Evolutionary conservation across 2,329 filamentous ascomycete species (phyloP), one percentile per base, ranked within the genome.

Genomic region (Coniochaeta sp.): DNA sequence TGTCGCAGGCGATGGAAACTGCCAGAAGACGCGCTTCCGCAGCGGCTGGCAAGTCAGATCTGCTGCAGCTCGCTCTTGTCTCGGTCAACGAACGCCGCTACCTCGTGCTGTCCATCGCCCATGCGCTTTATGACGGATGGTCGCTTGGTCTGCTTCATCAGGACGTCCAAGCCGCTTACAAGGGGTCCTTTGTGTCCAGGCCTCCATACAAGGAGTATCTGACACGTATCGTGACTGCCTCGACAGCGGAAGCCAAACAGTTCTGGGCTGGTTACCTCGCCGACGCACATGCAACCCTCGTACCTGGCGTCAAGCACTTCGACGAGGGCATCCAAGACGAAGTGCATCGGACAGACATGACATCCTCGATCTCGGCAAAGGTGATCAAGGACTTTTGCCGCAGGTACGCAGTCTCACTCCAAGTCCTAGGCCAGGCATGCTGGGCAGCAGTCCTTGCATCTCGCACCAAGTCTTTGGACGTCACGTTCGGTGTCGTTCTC

Each of bases 81-180:
- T 60, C 54, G 6, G 62, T 65, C 1, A 67, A 55, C 3, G 58
- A 53, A 13, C 61, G 59, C 31, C 66, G 53, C 4, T 80, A 77
- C 51, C 56, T 85, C 1, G 61, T 85, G 4, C 64, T 96, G 1
- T 91, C 89, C 0, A 83, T 96, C 33, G 79, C 91, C 0, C 91
- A 96, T 67, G 89, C 91, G 1, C 74, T 96, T 18, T 96, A 96
- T 58, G 91, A 96, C 62, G 91, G 91, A 1, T 91, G 85, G 81
- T 95, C 91, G 3, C 76, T 96, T 12, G 73, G 75, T 3, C 70
- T 95, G 14, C 67, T 96, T 1, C 89, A 94, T 58, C 72, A 77
- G 40, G 83, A 94, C 60, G 77, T 96, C 1, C 67, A 75, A 14
- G 71, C 67, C n/a, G 82, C 85, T 2, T 95, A 95, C 56, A 47